phyloP scores from a whole-genome alignment of 2,329 filamentous ascomycete genomes.

The Chaetomiaceae sp. region DNA sequence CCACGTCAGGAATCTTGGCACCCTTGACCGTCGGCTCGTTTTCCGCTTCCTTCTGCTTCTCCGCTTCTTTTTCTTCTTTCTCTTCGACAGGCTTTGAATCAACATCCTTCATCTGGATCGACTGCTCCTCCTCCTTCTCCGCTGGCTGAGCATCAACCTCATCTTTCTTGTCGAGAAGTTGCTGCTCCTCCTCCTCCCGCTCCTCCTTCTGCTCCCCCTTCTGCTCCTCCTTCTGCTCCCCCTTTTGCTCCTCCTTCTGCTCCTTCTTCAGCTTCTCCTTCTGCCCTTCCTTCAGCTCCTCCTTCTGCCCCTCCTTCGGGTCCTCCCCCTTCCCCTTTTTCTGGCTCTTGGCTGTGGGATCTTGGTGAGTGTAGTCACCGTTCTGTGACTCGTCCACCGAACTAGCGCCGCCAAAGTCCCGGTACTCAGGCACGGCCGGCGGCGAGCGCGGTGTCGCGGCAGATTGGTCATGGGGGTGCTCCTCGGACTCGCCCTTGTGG shows the following conservation, averaged over 20 bases:
- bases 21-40: background rate
- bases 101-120: slow-evolving; percentile 25
- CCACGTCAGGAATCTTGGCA: slow-evolving; percentile 3
- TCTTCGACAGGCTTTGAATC: slow-evolving; percentile 30
- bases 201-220: too few relatives aligned
- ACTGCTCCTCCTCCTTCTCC: slow-evolving; percentile 22
- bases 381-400: slow-evolving; percentile 25
- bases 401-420: slow-evolving; percentile 3
- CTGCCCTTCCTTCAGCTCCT: too few relatives aligned
- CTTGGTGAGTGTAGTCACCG: slow-evolving; percentile 24
- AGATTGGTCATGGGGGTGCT: background rate
- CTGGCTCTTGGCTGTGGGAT: slow-evolving; percentile 3
- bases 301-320: background rate
- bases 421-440: slow-evolving; percentile 22
- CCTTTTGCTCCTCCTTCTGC: slow-evolving; percentile 10
- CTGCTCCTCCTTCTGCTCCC: too few relatives aligned
- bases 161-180: slow-evolving; percentile 11
- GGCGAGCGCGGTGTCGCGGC: slow-evolving; percentile 23
- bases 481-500: slow-evolving; percentile 23
- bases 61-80: slow-evolving; percentile 22
- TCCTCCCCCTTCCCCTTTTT: slow-evolving; percentile 12
- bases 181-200: slow-evolving; percentile 9
- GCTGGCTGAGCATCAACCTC: background rate
- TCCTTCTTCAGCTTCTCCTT: slow-evolving; percentile 9
- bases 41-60: slow-evolving; percentile 5